Conservation (phyloP, 2,329 filamentous ascomycete genomes). For the Cyphellophora attinorum region DNA sequence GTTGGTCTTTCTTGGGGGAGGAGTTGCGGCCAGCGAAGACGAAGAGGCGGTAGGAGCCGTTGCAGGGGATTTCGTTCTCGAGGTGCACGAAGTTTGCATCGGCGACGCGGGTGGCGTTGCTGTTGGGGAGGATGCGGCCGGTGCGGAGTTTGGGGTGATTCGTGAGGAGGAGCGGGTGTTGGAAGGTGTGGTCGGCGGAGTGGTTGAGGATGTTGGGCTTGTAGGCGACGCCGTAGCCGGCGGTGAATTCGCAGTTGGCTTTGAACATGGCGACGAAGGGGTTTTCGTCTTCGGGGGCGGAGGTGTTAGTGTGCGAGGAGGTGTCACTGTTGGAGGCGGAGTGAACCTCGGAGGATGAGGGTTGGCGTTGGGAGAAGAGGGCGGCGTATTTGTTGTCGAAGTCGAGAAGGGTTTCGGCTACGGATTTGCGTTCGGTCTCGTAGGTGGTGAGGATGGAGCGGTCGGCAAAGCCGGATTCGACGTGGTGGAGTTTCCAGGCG, state of each 20-base stretch:
- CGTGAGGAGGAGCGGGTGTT: slow-evolving; percentile 52
- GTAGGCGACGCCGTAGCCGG: slow-evolving; percentile 83
- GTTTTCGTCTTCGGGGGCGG: slow-evolving; percentile 41
- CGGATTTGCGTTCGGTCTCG: slow-evolving; percentile 72
- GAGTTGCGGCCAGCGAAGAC: slow-evolving; percentile 66
- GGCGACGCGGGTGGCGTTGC: slow-evolving; percentile 74
- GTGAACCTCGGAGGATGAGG: slow-evolving; percentile 62
- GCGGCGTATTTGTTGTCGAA: slow-evolving; percentile 88
- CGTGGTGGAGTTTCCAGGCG: slow-evolving; percentile 91
- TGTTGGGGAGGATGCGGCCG: slow-evolving; percentile 66
- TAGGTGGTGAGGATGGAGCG: slow-evolving; percentile 73
- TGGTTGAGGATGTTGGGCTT: slow-evolving; percentile 76
- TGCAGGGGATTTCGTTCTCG: slow-evolving; percentile 80
- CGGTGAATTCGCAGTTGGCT: slow-evolving; percentile 82
- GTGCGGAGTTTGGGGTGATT: slow-evolving; percentile 59
- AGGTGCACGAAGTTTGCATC: slow-evolving; percentile 86
- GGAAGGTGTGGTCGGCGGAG: slow-evolving; percentile 61
- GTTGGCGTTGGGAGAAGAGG: slow-evolving; percentile 71
- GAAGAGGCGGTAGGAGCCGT: slow-evolving; percentile 79
- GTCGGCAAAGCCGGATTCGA: slow-evolving; percentile 71
- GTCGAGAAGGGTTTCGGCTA: slow-evolving; percentile 72
- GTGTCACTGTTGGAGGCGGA: slow-evolving; percentile 42
- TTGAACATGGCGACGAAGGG: slow-evolving; percentile 87
- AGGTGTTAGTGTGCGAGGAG: slow-evolving; percentile 22
- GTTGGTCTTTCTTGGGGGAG: slow-evolving; percentile 36